Base-by-base conservation (phyloP, 2,329 filamentous ascomycete genomes). In the Penicillium sp. region DNA sequence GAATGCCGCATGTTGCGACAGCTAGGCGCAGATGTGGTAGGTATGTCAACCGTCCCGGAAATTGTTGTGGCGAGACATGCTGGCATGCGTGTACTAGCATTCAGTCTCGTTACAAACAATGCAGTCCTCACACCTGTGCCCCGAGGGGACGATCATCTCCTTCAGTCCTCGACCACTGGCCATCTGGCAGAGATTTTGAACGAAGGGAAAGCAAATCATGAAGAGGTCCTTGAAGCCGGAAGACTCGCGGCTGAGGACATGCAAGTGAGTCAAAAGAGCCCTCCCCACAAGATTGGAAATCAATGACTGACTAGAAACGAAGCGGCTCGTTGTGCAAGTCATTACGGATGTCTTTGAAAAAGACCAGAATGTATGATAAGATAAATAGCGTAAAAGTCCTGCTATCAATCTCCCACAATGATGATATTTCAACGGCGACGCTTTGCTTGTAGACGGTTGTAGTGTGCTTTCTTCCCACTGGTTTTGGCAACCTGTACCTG, bases 381-480 rank as follows among this genome's bases (percentile, higher is more conserved):
- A 38, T 14, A 11, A 43, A 46, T 47, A 47, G 42, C 51, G 20
- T 38, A 18, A 24, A 20, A 8, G 16, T 45, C 5, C 2, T 55
- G 38, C 46, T 47, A 46, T 30, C 38, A 48, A 23, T 23, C 43
- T 16, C 26, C 40, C 23, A 49, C 45, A 24, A 55, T 18, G 30
- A 45, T 45, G 26, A 35, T 38, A 18, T 9, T 20, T 59, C 64
- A 64, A 30, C 58, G 58, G 46, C 66, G 70, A 59, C 83, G 76
- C 71, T 84, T 81, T 50, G 78, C 78, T 68, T 89, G 84, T 63
- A 96, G 73, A 56, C 86, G 87, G 69, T 93, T 93, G 79, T 97
- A 97, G 66, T 90, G 88, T 0, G 83, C 86, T 75, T 93, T 97
- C 78, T 91, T 95, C 52, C 94, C 94, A 65, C 90, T 96, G 23